Evolutionary conservation across 192 early-diverging fungal genomes (phyloP), one percentile per base, ranked within the genome.

Genomic region (Neocallimastix lanati): DNA sequence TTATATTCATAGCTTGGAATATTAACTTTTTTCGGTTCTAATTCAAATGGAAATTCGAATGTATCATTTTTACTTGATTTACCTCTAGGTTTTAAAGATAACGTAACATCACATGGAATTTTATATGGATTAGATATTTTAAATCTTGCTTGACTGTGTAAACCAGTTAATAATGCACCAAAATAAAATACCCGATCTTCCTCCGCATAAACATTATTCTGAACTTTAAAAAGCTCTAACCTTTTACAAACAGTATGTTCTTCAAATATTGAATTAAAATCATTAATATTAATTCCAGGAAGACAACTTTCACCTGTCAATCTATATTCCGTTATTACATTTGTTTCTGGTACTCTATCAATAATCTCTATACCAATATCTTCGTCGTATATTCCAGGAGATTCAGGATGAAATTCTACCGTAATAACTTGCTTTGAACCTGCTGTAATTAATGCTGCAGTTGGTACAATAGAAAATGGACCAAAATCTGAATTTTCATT

Each of bases 121-220:
- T 90, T 91, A 82, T 78, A 88, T 15, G 90, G 90, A 84, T 91
- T 91, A 76, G 88, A 83, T 14, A 91, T 83, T 79, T 90, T 91
- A 82, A 91, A 88, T 9, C 86, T 85, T 36, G 83, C 89, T 79
- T 86, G 85, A 15, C 84, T 84, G 80, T 89, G 87, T 30, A 89
- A 84, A 13, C 89, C 89, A 28, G 86, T 89, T 12, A 91, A 78
- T 80, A 82, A 87, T 2, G 90, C 84, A 14, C 89, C 88, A 83
- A 91, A 90, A 37, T 88, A 86, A 81, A 91, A 88, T 4, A 85
- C 85, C 29, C 88, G 82, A 78, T 90, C 88, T 37, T 91, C 90
- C 77, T 91, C 90, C 1, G 89, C 88, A 84, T 88, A 91, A n/a
- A 91, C 84, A 81, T 87, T 87, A 27, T 80, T 84, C 37, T 86